Base-by-base conservation (phyloP, 2,329 filamentous ascomycete species). In the Fusarium nanum region DNA sequence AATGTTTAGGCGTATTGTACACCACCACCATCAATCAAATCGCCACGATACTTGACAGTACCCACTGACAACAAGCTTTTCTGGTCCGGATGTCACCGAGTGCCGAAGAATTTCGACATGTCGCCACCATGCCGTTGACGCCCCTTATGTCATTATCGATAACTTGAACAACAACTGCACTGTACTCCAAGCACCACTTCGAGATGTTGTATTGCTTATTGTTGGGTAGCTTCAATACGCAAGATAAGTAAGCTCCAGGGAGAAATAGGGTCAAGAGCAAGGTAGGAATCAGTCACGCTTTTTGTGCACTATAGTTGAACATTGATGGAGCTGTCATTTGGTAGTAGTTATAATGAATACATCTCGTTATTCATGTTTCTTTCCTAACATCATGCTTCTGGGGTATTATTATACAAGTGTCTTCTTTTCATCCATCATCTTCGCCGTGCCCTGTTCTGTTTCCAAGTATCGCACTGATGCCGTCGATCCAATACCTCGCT, bases 381-480 rank as follows among this genome's bases (percentile, higher is more conserved):
- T 45, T 23, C 30, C 23, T 53, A 50, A 62, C 62, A 50, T 62
- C 49, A 60, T 64, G 41, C 64, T 71, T 56, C 52, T 52, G 54
- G 68, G 73, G 69, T 75, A 75, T 75, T 71, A 64, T 64, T 64
- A 28, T 74, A 74, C 72, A 74, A 67, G 34, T 57, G 57, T 66
- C 56, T 50, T 67, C 41, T 56, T 42, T 56, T 59, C 46, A 34
- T 63, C 62, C 53, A 41, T 58, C 46, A 25, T 55, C 45, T 64
- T 48, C 44, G 40, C 46, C 59, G 18, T 41, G 50, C 55, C 53
- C 42, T 62, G 50, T 59, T 71, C 59, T 71, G 49, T 48, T 56
- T 40, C 54, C 28, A 49, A 53, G 44, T 64, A 54, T 68, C 55
- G 41, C 60, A 53, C 30, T 62, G 37, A 34, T 60, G 49, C 67